Conservation (phyloP, 495 filamentous ascomycete species). For the Mycothermus thermophilus region DNA sequence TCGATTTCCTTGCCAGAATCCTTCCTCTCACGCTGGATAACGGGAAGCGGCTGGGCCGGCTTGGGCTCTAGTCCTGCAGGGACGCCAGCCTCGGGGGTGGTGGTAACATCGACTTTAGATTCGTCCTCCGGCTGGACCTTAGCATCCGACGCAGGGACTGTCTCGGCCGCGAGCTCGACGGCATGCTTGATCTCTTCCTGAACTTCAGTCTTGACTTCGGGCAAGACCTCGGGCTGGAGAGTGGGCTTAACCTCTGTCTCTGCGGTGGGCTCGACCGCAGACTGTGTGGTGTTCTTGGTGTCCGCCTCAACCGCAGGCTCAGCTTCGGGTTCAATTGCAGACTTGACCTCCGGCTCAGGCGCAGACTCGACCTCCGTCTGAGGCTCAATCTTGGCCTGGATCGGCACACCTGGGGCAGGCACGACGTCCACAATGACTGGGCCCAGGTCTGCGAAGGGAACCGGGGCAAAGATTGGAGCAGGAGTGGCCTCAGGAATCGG, state of each 20-base stretch:
- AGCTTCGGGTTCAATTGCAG: slow-evolving; percentile 1
- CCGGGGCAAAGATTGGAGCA: too few relatives aligned
- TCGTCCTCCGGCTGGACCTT: not conserved
- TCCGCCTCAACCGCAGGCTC: not conserved
- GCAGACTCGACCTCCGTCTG: slow-evolving; percentile 1
- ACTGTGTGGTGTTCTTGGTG: not conserved
- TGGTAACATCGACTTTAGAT: not conserved
- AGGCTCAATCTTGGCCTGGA: too few relatives aligned
- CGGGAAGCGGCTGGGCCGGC: not conserved
- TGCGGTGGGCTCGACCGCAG: slow-evolving; percentile 1
- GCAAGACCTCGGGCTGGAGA: not conserved
- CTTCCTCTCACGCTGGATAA: slow-evolving; percentile 8
- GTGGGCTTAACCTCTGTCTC: not conserved
- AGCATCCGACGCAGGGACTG: not conserved
- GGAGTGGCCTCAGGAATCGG: slow-evolving; percentile 2
- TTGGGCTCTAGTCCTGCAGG: not conserved
- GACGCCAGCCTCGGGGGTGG: not conserved
- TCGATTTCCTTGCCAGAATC: slow-evolving; percentile 19
- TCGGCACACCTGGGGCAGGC: slow-evolving; percentile 1
- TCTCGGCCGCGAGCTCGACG: not conserved
- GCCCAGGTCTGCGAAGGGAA: not conserved
- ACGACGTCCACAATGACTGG: slow-evolving; percentile 3
- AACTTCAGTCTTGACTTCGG: slow-evolving; percentile 1
- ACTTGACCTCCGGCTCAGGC: not conserved
- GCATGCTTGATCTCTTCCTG: not conserved